Evolutionary conservation across 805 yeast species (phyloP).

Genomic region (Starmerella stigmatis): DNA sequence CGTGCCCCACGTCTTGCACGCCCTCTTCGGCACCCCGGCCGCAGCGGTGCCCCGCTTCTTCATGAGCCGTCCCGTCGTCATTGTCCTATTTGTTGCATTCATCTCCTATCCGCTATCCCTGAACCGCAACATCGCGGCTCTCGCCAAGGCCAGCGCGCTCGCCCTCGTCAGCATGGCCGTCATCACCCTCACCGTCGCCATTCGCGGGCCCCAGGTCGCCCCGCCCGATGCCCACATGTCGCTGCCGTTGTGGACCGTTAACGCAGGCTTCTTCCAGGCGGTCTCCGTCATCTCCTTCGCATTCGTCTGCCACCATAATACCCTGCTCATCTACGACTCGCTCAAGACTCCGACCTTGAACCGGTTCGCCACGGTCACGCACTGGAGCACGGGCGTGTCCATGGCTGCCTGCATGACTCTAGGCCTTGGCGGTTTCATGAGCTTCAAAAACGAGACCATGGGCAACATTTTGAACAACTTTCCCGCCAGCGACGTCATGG

Average conservation of each 20-base stretch:
- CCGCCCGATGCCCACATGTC: constrained; percentile 31
- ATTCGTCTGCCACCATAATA: constrained; percentile 89
- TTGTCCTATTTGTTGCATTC: constrained; percentile 54
- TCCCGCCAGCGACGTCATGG: constrained; percentile 58
- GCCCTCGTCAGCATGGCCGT: constrained; percentile 77
- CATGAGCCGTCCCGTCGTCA: constrained; percentile 59
- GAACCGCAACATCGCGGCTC: constrained; percentile 63
- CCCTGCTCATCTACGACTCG: constrained; percentile 80
- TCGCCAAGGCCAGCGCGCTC: constrained; percentile 78
- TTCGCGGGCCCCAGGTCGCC: constrained; percentile 54
- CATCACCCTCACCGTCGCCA: constrained; percentile 61
- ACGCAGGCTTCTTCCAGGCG: constrained; percentile 69
- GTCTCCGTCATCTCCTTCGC: constrained; percentile 93
- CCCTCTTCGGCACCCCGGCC: constrained; percentile 37
- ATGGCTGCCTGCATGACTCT: constrained; percentile 66
- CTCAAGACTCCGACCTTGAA: constrained; percentile 64
- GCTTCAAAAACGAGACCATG: constrained; percentile 66
- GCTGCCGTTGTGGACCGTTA: constrained; percentile 38
- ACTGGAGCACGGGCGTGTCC: constrained; percentile 70
- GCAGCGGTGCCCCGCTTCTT: constrained; percentile 41
- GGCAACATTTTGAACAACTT: constrained; percentile 87
- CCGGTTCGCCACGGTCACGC: constrained; percentile 67
- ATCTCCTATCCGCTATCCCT: constrained; percentile 77
- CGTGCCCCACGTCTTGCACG: constrained; percentile 74
- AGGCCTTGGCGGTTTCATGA: constrained; percentile 68